A percentile compares a stretch with the other conserved stretches of the same genome.
phyloP scores from a whole-genome alignment of 2,329 filamentous ascomycete genomes.

The Claviceps sorghi region DNA sequence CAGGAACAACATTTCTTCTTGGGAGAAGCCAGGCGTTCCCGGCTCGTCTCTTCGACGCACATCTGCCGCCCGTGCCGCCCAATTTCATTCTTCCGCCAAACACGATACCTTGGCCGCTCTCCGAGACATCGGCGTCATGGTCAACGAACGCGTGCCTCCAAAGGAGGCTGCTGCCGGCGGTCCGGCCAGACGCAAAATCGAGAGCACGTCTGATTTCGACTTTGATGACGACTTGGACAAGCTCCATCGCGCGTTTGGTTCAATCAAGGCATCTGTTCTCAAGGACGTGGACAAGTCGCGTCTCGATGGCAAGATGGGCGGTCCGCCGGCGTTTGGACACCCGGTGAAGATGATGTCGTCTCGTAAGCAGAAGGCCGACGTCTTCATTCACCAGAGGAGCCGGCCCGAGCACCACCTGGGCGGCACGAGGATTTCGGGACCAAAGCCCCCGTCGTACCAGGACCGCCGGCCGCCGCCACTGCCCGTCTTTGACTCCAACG shows the following conservation, averaged over 20 bases:
- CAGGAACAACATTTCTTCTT: constrained; percentile 15
- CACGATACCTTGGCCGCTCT: constrained; percentile 3
- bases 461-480: constrained; percentile 32
- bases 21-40: constrained; percentile 10
- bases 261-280: constrained; percentile 13
- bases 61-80: not conserved
- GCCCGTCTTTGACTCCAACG: constrained; percentile 33
- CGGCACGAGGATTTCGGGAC: constrained; percentile 32
- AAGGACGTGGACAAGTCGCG: constrained; percentile 2
- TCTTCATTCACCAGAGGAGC: constrained; percentile 39
- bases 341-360: constrained; percentile 30
- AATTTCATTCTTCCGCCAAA: not conserved
- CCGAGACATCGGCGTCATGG: constrained; percentile 23
- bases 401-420: constrained; percentile 42
- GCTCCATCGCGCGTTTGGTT: constrained; percentile 16
- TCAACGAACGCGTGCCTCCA: constrained; percentile 31
- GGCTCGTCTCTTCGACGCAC: constrained; percentile 2
- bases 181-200: not conserved
- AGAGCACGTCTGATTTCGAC: constrained; percentile 16
- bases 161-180: not conserved
- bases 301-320: not conserved
- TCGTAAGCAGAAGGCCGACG: constrained; percentile 39
- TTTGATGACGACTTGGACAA: constrained; percentile 19
- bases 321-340: constrained; percentile 21
- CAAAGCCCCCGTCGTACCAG: constrained; percentile 30